Evolutionary conservation across 495 filamentous ascomycete genomes (phyloP), one percentile per base, ranked within the genome.

Genomic region (Penicillium waksmanii): DNA sequence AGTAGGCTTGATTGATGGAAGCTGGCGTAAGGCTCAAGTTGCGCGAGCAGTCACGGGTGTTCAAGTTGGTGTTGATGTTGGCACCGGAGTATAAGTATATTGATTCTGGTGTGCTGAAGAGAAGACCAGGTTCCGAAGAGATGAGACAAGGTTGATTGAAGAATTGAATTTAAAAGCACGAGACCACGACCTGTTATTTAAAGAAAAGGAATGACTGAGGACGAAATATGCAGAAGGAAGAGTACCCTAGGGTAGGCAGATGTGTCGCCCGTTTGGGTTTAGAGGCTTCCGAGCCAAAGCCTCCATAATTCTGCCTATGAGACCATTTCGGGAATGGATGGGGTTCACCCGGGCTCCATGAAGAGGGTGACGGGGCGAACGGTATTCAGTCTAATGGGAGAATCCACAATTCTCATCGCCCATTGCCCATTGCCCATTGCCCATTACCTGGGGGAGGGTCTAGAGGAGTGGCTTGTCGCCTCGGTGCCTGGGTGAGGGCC

Each of bases 391-490:
- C 40, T 43, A 43, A 43, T 43, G 21, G 21, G 40, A 15, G n/a
- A 43, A 18, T 8, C 13, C 13, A 43, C 6, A 42, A 42, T 15
- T 8, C 3, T 17, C 40, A 43, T 15, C 2, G 13, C 25, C 27
- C 10, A 33, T 51, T 25, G 42, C 34, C 36, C 57, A 60, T 54
- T 15, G 13, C 25, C 27, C 10, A 33, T 51, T 25, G 34, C 34
- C 36, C 57, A 60, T 54, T 57, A 57, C 49, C 50, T 43, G 34
- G 50, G 48, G 55, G 23, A 27, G 49, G 49, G 48, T 35, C 53
- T 40, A 46, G 56, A 38, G 27, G 15, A 19, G 53, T 60, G 64
- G 56, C 56, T 65, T 61, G 53, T 60, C 38, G 40, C 36, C 57
- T 55, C 18, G 53, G 55, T 31, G 19, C 53, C 43, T 50, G 19